phyloP scores from a whole-genome alignment of 148 eudicot genomes.

The Rhododendron griersonianum region DNA sequence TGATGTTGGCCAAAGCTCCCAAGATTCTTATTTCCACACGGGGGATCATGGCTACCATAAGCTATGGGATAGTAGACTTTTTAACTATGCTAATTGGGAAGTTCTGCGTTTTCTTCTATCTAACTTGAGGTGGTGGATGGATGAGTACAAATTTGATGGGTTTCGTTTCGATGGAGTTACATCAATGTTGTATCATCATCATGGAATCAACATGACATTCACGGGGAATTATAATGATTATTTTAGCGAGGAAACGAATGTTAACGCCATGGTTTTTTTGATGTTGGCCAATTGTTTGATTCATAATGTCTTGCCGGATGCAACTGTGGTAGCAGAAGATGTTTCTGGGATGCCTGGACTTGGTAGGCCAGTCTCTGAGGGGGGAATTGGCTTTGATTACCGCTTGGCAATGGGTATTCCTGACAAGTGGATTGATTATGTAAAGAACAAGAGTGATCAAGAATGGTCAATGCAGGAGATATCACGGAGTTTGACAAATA shows the following conservation, averaged over 20 bases:
- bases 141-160: conserved; percentile 88
- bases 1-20: conserved; percentile 90
- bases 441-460: conserved; percentile 76
- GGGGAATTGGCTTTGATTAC: conserved; percentile 90
- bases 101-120: conserved; percentile 94
- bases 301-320: conserved; percentile 67
- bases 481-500: conserved; percentile 68
- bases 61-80: conserved; percentile 91
- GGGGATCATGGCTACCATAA: conserved; percentile 87
- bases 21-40: conserved; percentile 84
- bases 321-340: conserved; percentile 90
- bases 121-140: conserved; percentile 94
- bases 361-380: conserved; percentile 75
- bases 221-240: conserved; percentile 79
- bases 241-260: conserved; percentile 83
- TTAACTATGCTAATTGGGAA: conserved; percentile 95
- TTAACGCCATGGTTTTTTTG: conserved; percentile 88
- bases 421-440: conserved; percentile 91
- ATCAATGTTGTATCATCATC: conserved; percentile 96
- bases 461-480: conserved; percentile 89
- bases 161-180: conserved; percentile 97
- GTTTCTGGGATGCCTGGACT: conserved; percentile 99
- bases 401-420: conserved; percentile 98
- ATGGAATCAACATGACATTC: conserved; percentile 77
- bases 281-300: conserved; percentile 83